These are phyloP conservation scores for Psilocybe tampanensis DNA, from an alignment of 768 basidiomycete genomes.

Conservation along the genomic window DNA sequence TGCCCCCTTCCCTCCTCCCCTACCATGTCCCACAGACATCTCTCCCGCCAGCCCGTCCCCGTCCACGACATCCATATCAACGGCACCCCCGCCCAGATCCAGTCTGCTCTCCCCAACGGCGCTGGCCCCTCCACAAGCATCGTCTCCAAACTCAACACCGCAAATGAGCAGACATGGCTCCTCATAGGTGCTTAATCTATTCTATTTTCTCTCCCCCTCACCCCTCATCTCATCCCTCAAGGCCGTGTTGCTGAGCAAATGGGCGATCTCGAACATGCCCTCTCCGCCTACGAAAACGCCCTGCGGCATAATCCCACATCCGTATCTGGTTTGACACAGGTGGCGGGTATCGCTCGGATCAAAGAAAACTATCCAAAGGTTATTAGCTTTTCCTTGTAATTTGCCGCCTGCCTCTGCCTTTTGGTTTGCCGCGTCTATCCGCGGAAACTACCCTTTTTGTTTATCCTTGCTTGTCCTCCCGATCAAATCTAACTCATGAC, in stretches of 20 bases:
- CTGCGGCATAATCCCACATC: conserved; percentile 94
- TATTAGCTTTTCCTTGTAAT: conserved; percentile 38
- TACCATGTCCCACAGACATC: conserved; percentile 62
- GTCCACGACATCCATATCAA: conserved; percentile 67
- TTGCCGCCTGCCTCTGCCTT: conserved; percentile 5
- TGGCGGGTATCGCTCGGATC: conserved; percentile 95
- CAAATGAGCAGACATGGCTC: conserved; percentile 96
- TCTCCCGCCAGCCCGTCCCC: conserved; percentile 58
- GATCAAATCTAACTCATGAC: conserved; percentile 41
- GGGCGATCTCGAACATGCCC: conserved; percentile 90
- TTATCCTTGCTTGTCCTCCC: conserved; percentile 29
- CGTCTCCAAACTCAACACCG: conserved; percentile 77
- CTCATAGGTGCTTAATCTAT: conserved; percentile 93
- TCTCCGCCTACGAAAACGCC: conserved; percentile 92
- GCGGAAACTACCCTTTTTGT: conserved; percentile 36
- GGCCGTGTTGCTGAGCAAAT: conserved; percentile 96
- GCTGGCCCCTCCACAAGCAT: conserved; percentile 41
- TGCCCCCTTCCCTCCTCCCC: conserved; percentile 39
- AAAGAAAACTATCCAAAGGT: conserved; percentile 98
- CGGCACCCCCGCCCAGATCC: conserved; percentile 44
- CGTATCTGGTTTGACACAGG: conserved; percentile 87
- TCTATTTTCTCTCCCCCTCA: conserved; percentile 21
- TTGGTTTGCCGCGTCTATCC: conserved; percentile 30
- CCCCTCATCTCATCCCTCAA: conserved; percentile 34
- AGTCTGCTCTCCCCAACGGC: conserved; percentile 33